Base-by-base conservation (phyloP, 805 yeast genomes). In the Priceomyces haplophilus region DNA sequence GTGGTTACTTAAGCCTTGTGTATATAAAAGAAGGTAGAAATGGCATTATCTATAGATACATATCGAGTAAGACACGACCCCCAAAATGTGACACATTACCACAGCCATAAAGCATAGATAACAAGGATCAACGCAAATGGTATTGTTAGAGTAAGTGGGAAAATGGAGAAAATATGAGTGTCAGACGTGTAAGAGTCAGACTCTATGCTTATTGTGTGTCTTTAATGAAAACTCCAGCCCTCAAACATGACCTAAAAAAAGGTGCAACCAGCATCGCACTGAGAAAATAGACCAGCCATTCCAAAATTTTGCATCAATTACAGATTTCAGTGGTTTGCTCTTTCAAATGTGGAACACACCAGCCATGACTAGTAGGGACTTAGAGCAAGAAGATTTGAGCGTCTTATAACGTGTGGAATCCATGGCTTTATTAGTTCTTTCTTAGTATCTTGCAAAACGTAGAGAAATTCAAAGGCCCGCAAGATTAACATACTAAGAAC, bases 1-100 rank as follows among this genome's bases (percentile, higher is more conserved):
- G 54, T 88, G 96, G 95, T 67, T 91, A 45, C 72, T 93, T 51
- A 93, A 91, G 62, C 99, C 99, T 2, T 93, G 99, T 67, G 87
- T 93, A 46, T 93, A 93, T 65, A 93, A 93, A 62, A 78, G 95
- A 67, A 77, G 97, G 31, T 45, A 38, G 29, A 16, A 6, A 5
- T 12, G n/a, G 10, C 35, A 5, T 32, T 16, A 11, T 32, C 23
- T 32, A 21, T 21, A 21, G 24, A 21, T 21, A 7, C 24, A 7
- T 21, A 21, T 6, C 24, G 8, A 21, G 8, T 21, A 21, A n/a
- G n/a, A n/a, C n/a, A n/a, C n/a, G n/a, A n/a, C n/a, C n/a, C n/a
- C n/a, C n/a, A n/a, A n/a, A n/a, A n/a, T n/a, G n/a, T n/a, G n/a
- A n/a, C n/a, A n/a, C n/a, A n/a, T n/a, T n/a, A n/a, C n/a, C n/a